Conservation (phyloP, 768 basidiomycete genomes). For the Rhizopogon rudus region DNA sequence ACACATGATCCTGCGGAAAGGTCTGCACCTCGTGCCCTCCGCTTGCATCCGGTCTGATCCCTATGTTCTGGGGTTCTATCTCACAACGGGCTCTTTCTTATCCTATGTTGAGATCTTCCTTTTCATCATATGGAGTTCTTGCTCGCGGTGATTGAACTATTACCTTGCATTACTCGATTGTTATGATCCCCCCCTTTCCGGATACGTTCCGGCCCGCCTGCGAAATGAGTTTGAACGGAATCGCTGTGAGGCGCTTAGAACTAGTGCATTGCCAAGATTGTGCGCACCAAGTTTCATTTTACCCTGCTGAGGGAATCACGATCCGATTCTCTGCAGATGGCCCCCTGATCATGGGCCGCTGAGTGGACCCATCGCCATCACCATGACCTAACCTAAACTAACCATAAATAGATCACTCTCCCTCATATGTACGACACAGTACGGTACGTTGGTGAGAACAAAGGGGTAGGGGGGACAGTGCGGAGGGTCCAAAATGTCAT, state of each 20-base stretch:
- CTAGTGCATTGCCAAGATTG: not conserved
- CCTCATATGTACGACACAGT: conserved; percentile 2
- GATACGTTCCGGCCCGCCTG: not conserved
- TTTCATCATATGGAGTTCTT: too few relatives aligned
- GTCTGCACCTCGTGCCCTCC: conserved; percentile 17
- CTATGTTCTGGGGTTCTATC: conserved; percentile 9
- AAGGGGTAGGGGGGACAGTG: not conserved
- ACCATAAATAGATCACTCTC: not conserved
- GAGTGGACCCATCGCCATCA: conserved; percentile 1
- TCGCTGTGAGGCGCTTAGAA: not conserved
- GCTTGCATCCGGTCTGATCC: conserved; percentile 16
- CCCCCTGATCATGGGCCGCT: not conserved
- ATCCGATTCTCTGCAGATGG: not conserved
- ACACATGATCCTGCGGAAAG: conserved; percentile 16
- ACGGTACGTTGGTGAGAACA: conserved; percentile 4
- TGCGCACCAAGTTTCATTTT: not conserved
- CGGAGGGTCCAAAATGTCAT: not conserved
- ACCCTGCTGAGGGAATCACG: not conserved
- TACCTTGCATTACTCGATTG: not conserved
- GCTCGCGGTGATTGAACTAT: not conserved
- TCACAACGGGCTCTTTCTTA: conserved; percentile 8
- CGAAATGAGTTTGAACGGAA: not conserved
- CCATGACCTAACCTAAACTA: conserved; percentile 4
- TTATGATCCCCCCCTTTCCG: not conserved
- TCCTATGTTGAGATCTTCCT: not conserved